A percentile compares a stretch with the other conserved stretches of the same genome.
Evolutionary conservation across 2,329 filamentous ascomycete species (phyloP).

Genomic region (Paraphoma chrysanthemicola): DNA sequence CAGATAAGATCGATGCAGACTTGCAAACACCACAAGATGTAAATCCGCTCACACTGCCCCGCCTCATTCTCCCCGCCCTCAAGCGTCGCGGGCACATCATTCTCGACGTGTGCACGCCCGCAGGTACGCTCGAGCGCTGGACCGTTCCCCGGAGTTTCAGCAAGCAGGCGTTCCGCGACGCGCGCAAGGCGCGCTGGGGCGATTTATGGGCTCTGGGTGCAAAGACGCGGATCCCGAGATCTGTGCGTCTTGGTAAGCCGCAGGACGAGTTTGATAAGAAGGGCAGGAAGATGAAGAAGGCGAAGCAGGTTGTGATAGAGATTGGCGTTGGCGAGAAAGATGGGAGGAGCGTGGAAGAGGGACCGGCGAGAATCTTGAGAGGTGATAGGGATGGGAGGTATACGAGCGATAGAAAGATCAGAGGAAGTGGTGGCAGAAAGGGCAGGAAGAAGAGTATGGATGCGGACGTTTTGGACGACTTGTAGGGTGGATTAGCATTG

Average conservation of each 20-base stretch:
- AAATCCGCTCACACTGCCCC: conserved; percentile 73
- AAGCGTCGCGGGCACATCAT: conserved; percentile 90
- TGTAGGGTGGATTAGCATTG: conserved; percentile 12
- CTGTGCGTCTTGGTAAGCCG: conserved; percentile 64
- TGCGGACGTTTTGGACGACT: conserved; percentile 23
- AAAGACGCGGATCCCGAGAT: conserved; percentile 76
- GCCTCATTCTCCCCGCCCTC: conserved; percentile 78
- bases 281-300: conserved; percentile 42
- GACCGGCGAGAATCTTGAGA: conserved; percentile 18
- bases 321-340: conserved; percentile 34
- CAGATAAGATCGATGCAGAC: conserved; percentile 37
- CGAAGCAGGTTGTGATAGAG: conserved; percentile 40
- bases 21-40: conserved; percentile 35
- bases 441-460: conserved; percentile 40
- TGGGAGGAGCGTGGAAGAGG: conserved; percentile 27
- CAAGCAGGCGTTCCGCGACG: conserved; percentile 86
- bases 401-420: conserved; percentile 43
- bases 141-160: conserved; percentile 84
- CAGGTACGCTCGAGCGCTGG: conserved; percentile 89
- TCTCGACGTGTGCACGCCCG: conserved; percentile 88
- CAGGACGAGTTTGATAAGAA: conserved; percentile 50
- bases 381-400: conserved; percentile 42
- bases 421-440: conserved; percentile 48
- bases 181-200: conserved; percentile 88
- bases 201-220: conserved; percentile 95